These are phyloP conservation scores for Ruellia speciosa DNA, from an alignment of 305 asterid genomes.

Conservation along the genomic window DNA sequence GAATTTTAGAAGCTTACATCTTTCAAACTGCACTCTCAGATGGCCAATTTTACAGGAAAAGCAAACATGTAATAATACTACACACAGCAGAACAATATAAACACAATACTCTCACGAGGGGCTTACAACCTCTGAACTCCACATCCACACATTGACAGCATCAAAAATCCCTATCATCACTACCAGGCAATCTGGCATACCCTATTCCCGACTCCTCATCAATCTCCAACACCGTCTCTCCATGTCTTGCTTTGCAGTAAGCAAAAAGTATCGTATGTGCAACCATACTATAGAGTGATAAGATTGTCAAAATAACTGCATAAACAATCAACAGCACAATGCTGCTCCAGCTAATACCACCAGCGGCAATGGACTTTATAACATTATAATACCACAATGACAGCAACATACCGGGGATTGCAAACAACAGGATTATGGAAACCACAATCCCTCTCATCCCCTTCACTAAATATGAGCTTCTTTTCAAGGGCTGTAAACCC, in stretches of 20 bases:
- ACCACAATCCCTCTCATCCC: conserved; percentile 54
- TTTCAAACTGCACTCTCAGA: too few relatives aligned
- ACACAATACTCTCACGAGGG: too few relatives aligned
- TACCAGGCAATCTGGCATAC: conserved; percentile 48
- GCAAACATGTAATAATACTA: too few relatives aligned
- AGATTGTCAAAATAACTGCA: conserved; percentile 13
- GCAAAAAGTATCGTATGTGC: conserved; percentile 27
- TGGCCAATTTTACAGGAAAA: too few relatives aligned
- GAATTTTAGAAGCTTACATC: too few relatives aligned
- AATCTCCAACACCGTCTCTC: conserved; percentile 43
- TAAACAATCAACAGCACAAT: conserved; percentile 34
- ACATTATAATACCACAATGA: conserved; percentile 28
- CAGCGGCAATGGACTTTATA: conserved; percentile 17
- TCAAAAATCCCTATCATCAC: conserved; percentile 31
- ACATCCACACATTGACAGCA: neutral
- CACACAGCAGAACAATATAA: too few relatives aligned
- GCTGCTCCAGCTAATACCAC: conserved; percentile 28
- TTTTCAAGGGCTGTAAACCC: conserved; percentile 52
- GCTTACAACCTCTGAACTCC: too few relatives aligned
- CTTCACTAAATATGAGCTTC: conserved; percentile 53
- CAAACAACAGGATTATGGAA: conserved; percentile 27
- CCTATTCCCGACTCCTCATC: conserved; percentile 42
- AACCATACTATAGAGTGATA: conserved; percentile 25
- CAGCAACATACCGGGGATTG: conserved; percentile 23
- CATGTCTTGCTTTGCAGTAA: conserved; percentile 31